Percentiles rank a stretch among this genome's conserved stretches.
These are phyloP conservation scores for Linnemannia zychae DNA, from an alignment of 192 early-diverging fungal genomes.

Conservation along the genomic window DNA sequence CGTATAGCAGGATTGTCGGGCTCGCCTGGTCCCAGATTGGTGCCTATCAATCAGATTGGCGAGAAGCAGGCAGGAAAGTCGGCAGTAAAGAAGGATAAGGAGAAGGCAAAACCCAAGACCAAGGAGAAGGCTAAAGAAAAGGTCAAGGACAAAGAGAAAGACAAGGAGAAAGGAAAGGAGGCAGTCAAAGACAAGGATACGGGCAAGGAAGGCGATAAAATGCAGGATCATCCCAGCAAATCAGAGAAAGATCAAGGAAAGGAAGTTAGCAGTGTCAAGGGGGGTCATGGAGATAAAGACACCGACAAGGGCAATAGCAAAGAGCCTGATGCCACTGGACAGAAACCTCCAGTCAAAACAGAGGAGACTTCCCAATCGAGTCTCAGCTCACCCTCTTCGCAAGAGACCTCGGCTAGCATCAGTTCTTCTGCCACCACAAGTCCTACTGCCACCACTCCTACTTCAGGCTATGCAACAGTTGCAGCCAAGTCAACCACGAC, in stretches of 20 bases:
- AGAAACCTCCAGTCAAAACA: not conserved
- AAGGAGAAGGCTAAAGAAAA: conserved; percentile 5
- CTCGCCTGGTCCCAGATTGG: conserved; percentile 24
- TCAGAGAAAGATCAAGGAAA: not conserved
- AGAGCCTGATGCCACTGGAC: not conserved
- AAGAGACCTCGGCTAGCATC: not conserved
- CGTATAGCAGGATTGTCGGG: not conserved
- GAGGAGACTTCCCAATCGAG: not conserved
- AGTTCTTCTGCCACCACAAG: conserved; percentile 2
- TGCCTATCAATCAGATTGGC: conserved; percentile 45
- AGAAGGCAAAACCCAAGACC: not conserved
- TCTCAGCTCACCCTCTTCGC: not conserved
- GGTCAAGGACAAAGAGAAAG: conserved; percentile 12
- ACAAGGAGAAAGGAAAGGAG: conserved; percentile 10
- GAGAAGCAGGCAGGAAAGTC: not conserved
- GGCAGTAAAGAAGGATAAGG: not conserved
- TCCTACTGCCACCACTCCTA: not conserved
- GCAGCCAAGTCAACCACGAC: not conserved
- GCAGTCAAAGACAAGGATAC: not conserved
- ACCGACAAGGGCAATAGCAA: not conserved
- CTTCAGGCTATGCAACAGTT: not conserved
- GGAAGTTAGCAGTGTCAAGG: not conserved
- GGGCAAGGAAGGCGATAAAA: not conserved
- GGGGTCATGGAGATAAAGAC: not conserved
- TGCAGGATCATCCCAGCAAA: not conserved